phyloP scores from a whole-genome alignment of 352 stramenopile genomes.

The Plasmopara muralis region DNA sequence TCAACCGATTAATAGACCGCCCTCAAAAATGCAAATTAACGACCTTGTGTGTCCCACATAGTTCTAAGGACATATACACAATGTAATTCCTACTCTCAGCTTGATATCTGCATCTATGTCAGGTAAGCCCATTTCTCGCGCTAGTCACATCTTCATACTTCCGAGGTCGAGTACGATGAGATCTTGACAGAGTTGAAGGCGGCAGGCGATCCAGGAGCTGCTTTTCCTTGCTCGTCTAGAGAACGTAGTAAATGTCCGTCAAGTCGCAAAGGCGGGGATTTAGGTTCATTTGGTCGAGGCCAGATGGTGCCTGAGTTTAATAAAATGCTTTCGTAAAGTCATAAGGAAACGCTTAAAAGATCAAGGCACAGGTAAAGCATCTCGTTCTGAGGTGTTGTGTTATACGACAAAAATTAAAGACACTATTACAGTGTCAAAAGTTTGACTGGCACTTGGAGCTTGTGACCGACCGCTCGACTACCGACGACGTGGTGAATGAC shows the following conservation, averaged over 20 bases:
- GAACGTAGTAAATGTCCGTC: slow-evolving; percentile 69
- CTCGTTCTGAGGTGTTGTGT: neutral
- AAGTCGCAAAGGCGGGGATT: slow-evolving; percentile 51
- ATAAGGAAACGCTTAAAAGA: slow-evolving; percentile 67
- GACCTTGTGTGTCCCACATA: too few species aligned
- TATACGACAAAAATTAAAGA: too few species aligned
- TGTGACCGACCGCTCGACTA: slow-evolving; percentile 57
- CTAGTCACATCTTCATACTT: slow-evolving; percentile 74
- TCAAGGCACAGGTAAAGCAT: slow-evolving; percentile 52
- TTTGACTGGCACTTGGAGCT: slow-evolving; percentile 82
- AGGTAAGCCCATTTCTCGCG: slow-evolving; percentile 38
- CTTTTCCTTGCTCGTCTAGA: slow-evolving; percentile 41
- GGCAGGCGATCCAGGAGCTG: slow-evolving; percentile 37
- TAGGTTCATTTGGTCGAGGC: slow-evolving; percentile 61
- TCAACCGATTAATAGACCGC: slow-evolving; percentile 22
- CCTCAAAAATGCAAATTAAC: slow-evolving; percentile 11
- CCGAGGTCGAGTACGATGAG: slow-evolving; percentile 47
- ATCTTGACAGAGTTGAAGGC: slow-evolving; percentile 38
- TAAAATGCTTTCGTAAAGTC: slow-evolving; percentile 57
- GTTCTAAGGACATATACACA: too few species aligned
- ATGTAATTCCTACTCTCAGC: neutral
- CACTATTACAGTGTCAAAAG: slow-evolving; percentile 11
- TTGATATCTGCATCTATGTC: slow-evolving; percentile 8
- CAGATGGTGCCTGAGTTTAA: slow-evolving; percentile 79
- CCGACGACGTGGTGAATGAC: slow-evolving; percentile 23